Percentiles rank a stretch among this genome's conserved stretches.
These are phyloP conservation scores for Aspergillus saccharolyticus DNA, from an alignment of 495 filamentous ascomycete species.

Conservation along the genomic window DNA sequence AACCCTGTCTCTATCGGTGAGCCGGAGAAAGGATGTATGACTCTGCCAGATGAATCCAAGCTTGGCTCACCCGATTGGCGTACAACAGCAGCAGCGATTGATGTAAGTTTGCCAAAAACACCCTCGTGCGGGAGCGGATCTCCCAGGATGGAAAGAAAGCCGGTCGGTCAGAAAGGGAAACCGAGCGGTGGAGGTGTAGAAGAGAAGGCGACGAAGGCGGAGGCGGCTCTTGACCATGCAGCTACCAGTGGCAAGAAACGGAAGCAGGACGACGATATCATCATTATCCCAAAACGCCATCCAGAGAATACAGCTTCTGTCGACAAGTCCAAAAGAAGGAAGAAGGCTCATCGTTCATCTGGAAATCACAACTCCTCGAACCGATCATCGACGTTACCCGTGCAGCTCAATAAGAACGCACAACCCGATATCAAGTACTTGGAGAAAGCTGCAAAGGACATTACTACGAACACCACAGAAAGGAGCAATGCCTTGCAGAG, in stretches of 20 bases:
- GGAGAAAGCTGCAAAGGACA: not conserved
- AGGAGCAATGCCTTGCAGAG: not conserved
- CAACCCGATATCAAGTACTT: too few relatives aligned
- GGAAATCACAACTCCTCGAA: not conserved
- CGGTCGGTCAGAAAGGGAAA: not conserved
- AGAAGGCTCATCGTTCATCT: not conserved
- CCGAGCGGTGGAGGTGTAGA: not conserved
- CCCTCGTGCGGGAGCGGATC: too few relatives aligned
- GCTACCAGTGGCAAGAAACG: not conserved
- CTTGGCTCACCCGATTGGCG: not conserved
- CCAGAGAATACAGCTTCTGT: not conserved
- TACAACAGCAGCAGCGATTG: too few relatives aligned
- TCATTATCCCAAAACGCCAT: not conserved
- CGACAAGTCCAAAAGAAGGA: not conserved
- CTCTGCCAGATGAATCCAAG: not conserved
- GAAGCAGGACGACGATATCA: not conserved
- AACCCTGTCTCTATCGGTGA: not conserved
- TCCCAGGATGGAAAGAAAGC: not conserved
- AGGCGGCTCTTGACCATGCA: not conserved
- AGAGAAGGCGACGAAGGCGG: not conserved
- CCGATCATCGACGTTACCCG: not conserved
- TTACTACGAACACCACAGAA: not conserved
- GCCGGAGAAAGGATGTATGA: not conserved
- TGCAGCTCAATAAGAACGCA: not conserved
- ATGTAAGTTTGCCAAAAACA: too few relatives aligned